phyloP scores from a whole-genome alignment of 805 yeast species.

The Kuraishia ogatae region DNA sequence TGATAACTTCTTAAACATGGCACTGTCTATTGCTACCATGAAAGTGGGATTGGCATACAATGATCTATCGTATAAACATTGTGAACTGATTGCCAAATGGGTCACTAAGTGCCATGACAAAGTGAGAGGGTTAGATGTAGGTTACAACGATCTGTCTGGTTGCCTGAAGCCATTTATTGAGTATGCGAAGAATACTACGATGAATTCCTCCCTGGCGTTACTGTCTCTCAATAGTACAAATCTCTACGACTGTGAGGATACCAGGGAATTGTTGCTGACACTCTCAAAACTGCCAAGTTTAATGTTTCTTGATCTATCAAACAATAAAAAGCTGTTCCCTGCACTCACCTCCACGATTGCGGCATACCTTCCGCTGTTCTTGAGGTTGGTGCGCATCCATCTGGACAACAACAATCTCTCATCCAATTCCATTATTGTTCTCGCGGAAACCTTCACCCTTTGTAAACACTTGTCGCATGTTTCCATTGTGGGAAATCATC shows the following conservation, averaged over 20 bases:
- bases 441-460: slow-evolving; percentile 63
- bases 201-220: slow-evolving; percentile 27
- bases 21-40: slow-evolving; percentile 43
- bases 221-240: slow-evolving; percentile 62
- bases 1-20: slow-evolving; percentile 44
- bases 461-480: slow-evolving; percentile 61
- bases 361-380: slow-evolving; percentile 60
- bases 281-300: slow-evolving; percentile 48
- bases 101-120: slow-evolving; percentile 23
- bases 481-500: slow-evolving; percentile 55
- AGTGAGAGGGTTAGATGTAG: slow-evolving; percentile 71
- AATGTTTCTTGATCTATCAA: slow-evolving; percentile 68
- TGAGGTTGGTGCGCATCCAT: slow-evolving; percentile 55
- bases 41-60: slow-evolving; percentile 75
- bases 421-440: slow-evolving; percentile 42
- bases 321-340: slow-evolving; percentile 61
- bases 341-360: slow-evolving; percentile 47
- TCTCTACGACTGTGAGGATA: slow-evolving; percentile 41
- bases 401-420: slow-evolving; percentile 60
- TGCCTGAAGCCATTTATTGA: slow-evolving; percentile 30
- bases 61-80: slow-evolving; percentile 51
- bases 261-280: slow-evolving; percentile 37
- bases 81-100: slow-evolving; percentile 52
- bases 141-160: slow-evolving; percentile 62
- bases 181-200: slow-evolving; percentile 10